Evolutionary conservation across 2,329 filamentous ascomycete genomes (phyloP), one percentile per base, ranked within the genome.

Genomic region (Huntiella savannae): DNA sequence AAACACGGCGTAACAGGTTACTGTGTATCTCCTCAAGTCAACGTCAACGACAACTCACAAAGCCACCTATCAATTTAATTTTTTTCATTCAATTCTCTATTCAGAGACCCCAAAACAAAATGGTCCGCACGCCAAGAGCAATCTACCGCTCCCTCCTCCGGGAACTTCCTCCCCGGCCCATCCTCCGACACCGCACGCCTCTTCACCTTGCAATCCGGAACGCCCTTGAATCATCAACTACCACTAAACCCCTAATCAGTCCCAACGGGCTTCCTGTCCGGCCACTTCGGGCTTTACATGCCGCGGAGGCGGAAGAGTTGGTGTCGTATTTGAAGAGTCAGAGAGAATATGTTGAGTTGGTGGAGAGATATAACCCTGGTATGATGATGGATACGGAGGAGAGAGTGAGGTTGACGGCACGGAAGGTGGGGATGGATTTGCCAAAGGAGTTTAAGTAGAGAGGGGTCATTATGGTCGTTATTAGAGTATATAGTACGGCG

Each of bases 311-410:
- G n/a, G 75, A 84, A 52, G 85, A 96, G 61, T 76, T 85, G 53
- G 63, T 86, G 19, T 71, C 76, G 48, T 96, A 94, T 59, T 70
- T 91, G 15, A 75, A 75, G 54, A 79, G 87, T n/a, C 91, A 98
- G 66, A 70, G 87, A 45, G 74, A 75, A 58, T 95, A 96, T 60
- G 72, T 75, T 19, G 79, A 75, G 12, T 65, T 96, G 38, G 61
- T 96, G 34, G 87, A 95, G 63, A 72, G 87, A 55, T 96, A 98
- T 63, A 96, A 96, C 61, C 86, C 86, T 0, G 86, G 87, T 13
- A 84, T 92, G 76, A 74, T 75, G 53, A 83, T 94, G 79, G 76
- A 81, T 53, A 79, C 77, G 59, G 77, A 92, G 62, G 87, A 96
- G 66, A 71, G 83, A 50, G 77, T 95, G 37, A 67, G 84, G 49